Evolutionary conservation across 345 rosid genomes (phyloP), one percentile per base, ranked within the genome.

Genomic region (Microthlaspi erraticum): DNA sequence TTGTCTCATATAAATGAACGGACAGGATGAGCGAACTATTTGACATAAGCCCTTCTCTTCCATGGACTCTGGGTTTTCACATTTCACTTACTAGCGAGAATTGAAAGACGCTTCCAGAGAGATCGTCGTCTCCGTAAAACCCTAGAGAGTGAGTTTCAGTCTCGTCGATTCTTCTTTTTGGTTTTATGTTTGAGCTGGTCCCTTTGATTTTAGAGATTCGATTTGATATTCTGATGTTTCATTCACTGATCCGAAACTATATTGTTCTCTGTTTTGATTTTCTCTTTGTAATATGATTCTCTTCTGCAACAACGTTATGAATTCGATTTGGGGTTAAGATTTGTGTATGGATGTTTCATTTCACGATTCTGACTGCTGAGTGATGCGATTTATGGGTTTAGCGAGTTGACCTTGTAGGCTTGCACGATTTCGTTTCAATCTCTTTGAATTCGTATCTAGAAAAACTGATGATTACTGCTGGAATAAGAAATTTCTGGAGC

Each of bases 71-170:
- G 66, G 75, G 61, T 39, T 61, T 64, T 43, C 42, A 36, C 69
- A 49, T 49, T 63, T 66, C 46, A 60, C 49, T 74, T n/a, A 56
- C 78, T 53, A 73, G 68, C 61, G 78, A 74, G 61, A 66, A 74
- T 58, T 33, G 73, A 42, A 49, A 73, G 71, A 48, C 45, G 54
- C 67, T 74, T 66, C 78, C 23, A 66, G 78, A 67, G 55, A 74
- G 63, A 60, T 43, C 57, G 26, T 43, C 57, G 34, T 59, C 68
- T 43, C 13, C 50, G 41, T 14, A 3, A 68, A 68, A 52, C 78
- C 78, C 58, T 68, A 68, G 37, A 53, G 78, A 67, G 57, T 59
- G 41, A 0, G 72, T 66, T 14, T 14, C 31, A 13, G 49, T 66
- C 50, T 52, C 42, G 1, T 73, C 12, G 34, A 51, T 74, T 12